These are phyloP conservation scores for Plasmopara halstedii DNA, from an alignment of 352 stramenopile genomes.

Conservation along the genomic window DNA sequence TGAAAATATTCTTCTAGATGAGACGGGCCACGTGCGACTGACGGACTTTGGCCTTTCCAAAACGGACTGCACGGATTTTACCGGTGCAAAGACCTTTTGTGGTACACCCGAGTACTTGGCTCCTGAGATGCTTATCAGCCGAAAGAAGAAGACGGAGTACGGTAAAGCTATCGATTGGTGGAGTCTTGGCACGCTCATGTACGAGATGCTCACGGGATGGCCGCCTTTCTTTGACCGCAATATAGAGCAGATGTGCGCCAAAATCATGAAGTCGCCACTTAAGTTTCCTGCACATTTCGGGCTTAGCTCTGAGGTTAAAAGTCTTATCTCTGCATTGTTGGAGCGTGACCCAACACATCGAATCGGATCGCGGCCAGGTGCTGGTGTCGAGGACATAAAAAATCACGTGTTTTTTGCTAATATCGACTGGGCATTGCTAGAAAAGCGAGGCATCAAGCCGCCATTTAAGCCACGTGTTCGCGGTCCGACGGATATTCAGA, in stretches of 20 bases:
- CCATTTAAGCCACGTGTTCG: slow-evolving; percentile 82
- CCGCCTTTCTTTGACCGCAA: slow-evolving; percentile 91
- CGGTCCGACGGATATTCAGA: slow-evolving; percentile 76
- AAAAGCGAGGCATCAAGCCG: slow-evolving; percentile 65
- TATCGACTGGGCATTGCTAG: slow-evolving; percentile 71
- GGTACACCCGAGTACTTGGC: slow-evolving; percentile 85
- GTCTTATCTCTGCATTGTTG: slow-evolving; percentile 67
- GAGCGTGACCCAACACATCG: slow-evolving; percentile 65
- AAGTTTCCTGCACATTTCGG: slow-evolving; percentile 82
- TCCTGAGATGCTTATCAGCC: slow-evolving; percentile 85
- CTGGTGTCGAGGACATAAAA: slow-evolving; percentile 67
- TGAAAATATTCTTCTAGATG: slow-evolving; percentile 92
- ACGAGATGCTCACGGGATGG: slow-evolving; percentile 93
- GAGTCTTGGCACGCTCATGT: slow-evolving; percentile 90
- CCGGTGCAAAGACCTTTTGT: slow-evolving; percentile 82
- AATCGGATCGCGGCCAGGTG: slow-evolving; percentile 58
- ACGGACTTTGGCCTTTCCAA: slow-evolving; percentile 93
- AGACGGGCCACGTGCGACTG: slow-evolving; percentile 86
- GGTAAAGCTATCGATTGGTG: slow-evolving; percentile 92
- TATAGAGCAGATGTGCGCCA: slow-evolving; percentile 87
- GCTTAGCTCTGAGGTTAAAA: slow-evolving; percentile 65
- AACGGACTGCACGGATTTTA: slow-evolving; percentile 69
- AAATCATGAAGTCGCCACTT: slow-evolving; percentile 87
- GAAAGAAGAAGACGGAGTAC: slow-evolving; percentile 86
- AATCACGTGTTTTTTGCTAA: slow-evolving; percentile 73